Base-by-base conservation (phyloP, 371 early-diverging fungal species). In the Mortierella sp. region DNA sequence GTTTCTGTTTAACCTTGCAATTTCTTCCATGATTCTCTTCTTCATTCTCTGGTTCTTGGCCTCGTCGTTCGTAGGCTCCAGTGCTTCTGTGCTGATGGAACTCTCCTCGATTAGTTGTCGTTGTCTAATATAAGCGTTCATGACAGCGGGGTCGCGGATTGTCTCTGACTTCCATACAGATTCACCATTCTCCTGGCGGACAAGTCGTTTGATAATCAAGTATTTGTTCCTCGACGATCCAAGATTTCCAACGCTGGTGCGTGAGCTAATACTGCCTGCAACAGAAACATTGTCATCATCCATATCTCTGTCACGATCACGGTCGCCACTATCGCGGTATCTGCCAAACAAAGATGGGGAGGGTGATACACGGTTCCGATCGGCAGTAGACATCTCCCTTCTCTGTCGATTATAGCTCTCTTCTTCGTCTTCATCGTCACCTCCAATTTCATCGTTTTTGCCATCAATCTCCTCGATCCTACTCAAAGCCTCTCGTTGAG, bases 71-170 rank as follows among this genome's bases (percentile, higher is more conserved):
- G 87, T 89, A 2, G 89, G 90, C 41, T 88, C 89, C 45, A 90
- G 62, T 2, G 85, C 80, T 53, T 91, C 91, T 15, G 88, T 84
- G 66, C 89, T 87, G 33, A 64, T 85, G 0, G 90, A 83, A 63
- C 88, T 86, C 72, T 91, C 92, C 74, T 95, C 95, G 76, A 97
- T 96, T 72, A 94, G 85, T 63, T 91, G 90, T 7, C 96, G 88
- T 52, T 96, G 95, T 16, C 95, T 88, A 72, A 96, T 77, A 63
- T 98, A 98, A 19, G 95, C 94, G 67, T 96, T 95, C 62, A 97
- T 94, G 0, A 98, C 96, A 2, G 92, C 89, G 21, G 90, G 88
- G 69, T 97, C 96, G 7, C 89, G 91, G 22, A 98, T 86, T 4
- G 93, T 86, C 74, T 97, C 97, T 28, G 91, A 84, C 62, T 91